Conservation (phyloP, 108 stramenopile genomes). For the Epipyxis sp. region DNA sequence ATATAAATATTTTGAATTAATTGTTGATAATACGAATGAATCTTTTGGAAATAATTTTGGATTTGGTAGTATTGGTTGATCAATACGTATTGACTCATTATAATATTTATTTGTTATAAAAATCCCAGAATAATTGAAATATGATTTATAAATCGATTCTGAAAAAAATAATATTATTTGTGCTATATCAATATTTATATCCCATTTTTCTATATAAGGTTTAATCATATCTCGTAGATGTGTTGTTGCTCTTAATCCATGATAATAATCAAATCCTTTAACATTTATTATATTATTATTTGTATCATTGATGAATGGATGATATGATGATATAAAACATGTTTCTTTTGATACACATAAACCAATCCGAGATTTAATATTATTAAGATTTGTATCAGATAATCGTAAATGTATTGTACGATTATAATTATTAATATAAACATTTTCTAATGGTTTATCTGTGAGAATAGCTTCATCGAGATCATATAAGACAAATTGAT, state of each 20-base stretch:
- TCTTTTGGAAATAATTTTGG: too few species aligned
- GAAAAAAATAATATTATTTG: neutral
- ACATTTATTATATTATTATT: neutral
- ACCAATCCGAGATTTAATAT: conserved; percentile 1
- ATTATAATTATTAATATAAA: neutral
- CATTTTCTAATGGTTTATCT: neutral
- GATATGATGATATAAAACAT: conserved; percentile 5
- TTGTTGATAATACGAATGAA: too few species aligned
- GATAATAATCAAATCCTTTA: neutral
- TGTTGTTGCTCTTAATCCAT: neutral
- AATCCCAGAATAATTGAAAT: conserved; percentile 5
- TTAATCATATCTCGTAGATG: neutral
- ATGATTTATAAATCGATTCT: neutral
- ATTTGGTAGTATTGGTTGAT: too few species aligned
- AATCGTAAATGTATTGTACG: neutral
- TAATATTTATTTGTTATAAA: neutral
- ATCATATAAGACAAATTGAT: neutral
- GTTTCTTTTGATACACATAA: neutral
- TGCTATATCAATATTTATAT: neutral
- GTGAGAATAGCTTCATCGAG: neutral
- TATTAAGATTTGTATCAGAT: neutral
- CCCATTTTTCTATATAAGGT: neutral
- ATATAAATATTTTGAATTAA: too few species aligned
- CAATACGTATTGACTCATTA: too few species aligned
- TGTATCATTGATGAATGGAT: conserved; percentile 14